Percentiles rank a stretch among this genome's conserved stretches.
These are phyloP conservation scores for Petunia axillaris DNA, from an alignment of 257 asterid genomes.

Conservation along the genomic window DNA sequence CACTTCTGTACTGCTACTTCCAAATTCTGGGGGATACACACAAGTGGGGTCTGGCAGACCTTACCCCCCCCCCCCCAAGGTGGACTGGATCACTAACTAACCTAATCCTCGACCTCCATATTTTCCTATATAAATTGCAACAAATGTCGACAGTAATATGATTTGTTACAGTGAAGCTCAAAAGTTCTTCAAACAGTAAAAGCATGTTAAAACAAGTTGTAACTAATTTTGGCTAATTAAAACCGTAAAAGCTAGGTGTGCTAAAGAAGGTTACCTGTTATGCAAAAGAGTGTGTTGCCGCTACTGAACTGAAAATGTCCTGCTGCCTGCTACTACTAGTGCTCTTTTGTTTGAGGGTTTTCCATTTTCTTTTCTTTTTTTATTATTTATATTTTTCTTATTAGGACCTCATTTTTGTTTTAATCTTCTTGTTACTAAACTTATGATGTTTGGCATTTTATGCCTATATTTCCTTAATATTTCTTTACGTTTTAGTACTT, in stretches of 20 bases:
- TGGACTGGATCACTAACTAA: too few species aligned
- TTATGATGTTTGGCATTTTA: too few species aligned
- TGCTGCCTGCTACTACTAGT: not conserved
- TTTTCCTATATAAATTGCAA: not conserved
- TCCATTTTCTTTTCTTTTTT: not conserved
- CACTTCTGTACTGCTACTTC: not conserved
- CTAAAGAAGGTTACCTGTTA: constrained; percentile 14
- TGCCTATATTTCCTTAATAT: too few species aligned
- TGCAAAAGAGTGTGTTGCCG: not conserved
- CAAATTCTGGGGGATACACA: not conserved
- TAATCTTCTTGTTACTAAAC: too few species aligned
- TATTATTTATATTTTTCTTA: not conserved
- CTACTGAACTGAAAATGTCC: not conserved
- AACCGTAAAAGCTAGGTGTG: not conserved
- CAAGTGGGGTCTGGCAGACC: too few species aligned
- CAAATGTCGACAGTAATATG: not conserved
- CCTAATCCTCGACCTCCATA: too few species aligned
- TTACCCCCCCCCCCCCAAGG: too few species aligned
- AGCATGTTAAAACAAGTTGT: too few species aligned
- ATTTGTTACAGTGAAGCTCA: not conserved
- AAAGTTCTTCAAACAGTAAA: too few species aligned
- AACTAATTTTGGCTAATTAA: not conserved
- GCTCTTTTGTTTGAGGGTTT: not conserved
- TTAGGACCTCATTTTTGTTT: too few species aligned
- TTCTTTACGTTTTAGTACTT: too few species aligned